A percentile compares a stretch with the other conserved stretches of the same genome.
Conservation (phyloP, 495 filamentous ascomycete species). For the Achaetomiella virescens region DNA sequence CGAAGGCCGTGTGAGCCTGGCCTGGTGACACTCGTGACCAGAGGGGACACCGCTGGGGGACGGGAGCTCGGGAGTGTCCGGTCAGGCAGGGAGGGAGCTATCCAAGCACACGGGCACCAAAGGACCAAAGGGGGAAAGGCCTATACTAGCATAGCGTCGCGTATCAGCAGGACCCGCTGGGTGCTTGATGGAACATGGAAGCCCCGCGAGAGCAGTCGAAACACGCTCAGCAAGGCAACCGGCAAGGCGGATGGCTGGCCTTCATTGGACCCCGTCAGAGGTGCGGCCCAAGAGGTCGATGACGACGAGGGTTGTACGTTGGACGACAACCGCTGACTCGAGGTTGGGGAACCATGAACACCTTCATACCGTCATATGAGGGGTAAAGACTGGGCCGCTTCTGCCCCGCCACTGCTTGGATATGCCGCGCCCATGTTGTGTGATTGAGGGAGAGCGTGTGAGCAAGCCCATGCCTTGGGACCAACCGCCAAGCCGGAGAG, state of each 20-base stretch:
- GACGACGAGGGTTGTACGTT: background rate
- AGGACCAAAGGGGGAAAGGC: too few species aligned
- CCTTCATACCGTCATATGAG: background rate
- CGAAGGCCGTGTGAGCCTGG: constrained; percentile 3
- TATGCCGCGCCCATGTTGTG: background rate
- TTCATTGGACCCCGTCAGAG: background rate
- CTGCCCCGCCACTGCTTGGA: background rate
- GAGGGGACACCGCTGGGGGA: background rate
- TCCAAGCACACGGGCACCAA: constrained; percentile 16
- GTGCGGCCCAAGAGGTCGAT: background rate
- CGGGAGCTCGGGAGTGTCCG: constrained; percentile 4
- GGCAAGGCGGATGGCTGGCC: background rate
- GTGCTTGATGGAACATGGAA: constrained; percentile 13
- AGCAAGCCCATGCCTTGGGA: background rate
- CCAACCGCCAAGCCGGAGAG: constrained; percentile 5
- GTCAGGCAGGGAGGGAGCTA: constrained; percentile 1
- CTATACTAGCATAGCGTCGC: constrained; percentile 23
- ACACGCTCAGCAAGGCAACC: constrained; percentile 4
- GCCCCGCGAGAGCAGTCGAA: constrained; percentile 14
- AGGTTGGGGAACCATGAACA: background rate
- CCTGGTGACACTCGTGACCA: constrained; percentile 19
- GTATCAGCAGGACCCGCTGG: constrained; percentile 18
- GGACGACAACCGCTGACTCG: background rate
- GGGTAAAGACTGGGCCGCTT: background rate
- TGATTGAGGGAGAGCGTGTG: background rate